phyloP scores from a whole-genome alignment of 495 filamentous ascomycete genomes.

The Penicillium chermesinum region DNA sequence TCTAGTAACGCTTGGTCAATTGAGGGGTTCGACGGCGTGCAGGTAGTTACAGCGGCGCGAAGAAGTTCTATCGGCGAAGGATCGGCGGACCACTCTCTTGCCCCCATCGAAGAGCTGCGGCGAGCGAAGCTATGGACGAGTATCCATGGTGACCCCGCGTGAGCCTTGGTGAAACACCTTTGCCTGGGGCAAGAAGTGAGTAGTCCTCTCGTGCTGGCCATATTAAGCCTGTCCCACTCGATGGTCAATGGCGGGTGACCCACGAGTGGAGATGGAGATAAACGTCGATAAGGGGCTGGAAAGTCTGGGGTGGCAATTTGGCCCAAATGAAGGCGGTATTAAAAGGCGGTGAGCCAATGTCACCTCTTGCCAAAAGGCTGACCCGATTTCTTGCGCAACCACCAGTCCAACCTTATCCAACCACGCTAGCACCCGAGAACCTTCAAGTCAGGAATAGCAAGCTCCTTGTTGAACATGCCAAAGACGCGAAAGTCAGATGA shows the following conservation, averaged over 20 bases:
- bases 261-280: constrained; percentile 26
- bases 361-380: constrained; percentile 15
- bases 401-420: not conserved
- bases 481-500: constrained; percentile 10
- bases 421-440: no score
- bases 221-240: not conserved
- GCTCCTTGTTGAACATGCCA: constrained; percentile 17
- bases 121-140: constrained; percentile 2
- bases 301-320: constrained; percentile 16
- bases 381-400: constrained; percentile 11
- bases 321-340: constrained; percentile 13
- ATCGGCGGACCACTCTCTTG: not conserved
- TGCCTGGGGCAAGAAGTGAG: not conserved
- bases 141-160: not conserved
- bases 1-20: not conserved
- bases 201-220: constrained; percentile 10
- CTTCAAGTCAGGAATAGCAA: no score
- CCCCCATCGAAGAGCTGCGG: not conserved
- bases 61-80: constrained; percentile 28
- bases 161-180: not conserved
- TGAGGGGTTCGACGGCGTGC: not conserved
- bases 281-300: constrained; percentile 15
- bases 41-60: constrained; percentile 27
- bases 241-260: constrained; percentile 10
- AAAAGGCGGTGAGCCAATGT: constrained; percentile 12